These are phyloP conservation scores for Chlorella sp. DNA, from an alignment of 139 green algal genomes.

Conservation along the genomic window DNA sequence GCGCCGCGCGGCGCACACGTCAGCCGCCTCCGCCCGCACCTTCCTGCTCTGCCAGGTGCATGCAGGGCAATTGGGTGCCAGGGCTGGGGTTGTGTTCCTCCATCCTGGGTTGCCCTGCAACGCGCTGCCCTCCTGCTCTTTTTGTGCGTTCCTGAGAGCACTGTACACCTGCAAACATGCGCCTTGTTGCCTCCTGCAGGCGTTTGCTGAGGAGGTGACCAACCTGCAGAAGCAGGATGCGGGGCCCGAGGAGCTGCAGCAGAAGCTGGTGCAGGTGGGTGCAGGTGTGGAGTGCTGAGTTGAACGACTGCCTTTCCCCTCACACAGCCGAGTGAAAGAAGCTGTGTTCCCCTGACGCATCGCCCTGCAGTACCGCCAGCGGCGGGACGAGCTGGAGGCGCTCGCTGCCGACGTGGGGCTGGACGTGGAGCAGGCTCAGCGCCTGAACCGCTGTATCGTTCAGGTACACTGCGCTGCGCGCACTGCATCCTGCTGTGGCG, in stretches of 20 bases:
- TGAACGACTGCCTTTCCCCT: no score
- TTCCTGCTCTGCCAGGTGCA: slow-evolving; percentile 52
- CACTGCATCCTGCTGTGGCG: no score
- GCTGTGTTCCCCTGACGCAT: no score
- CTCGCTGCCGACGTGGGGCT: slow-evolving; percentile 13
- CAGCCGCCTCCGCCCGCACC: slow-evolving; percentile 32
- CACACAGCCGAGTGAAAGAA: no score
- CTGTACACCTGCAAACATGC: neutral
- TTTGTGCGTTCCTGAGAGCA: neutral
- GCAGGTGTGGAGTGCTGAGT: neutral
- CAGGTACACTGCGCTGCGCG: neutral
- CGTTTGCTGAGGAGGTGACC: slow-evolving; percentile 33
- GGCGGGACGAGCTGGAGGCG: slow-evolving; percentile 20
- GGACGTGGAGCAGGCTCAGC: slow-evolving; percentile 27
- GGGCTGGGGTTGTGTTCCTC: no score
- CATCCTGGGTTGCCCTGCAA: no score
- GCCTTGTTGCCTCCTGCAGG: no score
- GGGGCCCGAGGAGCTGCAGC: neutral
- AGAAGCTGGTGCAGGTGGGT: slow-evolving; percentile 26
- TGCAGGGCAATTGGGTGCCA: no score
- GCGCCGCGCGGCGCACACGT: neutral
- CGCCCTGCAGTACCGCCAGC: slow-evolving; percentile 18
- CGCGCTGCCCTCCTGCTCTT: no score
- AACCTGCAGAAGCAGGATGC: slow-evolving; percentile 25
- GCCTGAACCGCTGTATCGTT: slow-evolving; percentile 45